These are phyloP conservation scores for Lachnellula hyalina DNA, from an alignment of 2,329 filamentous ascomycete species.

Conservation along the genomic window DNA sequence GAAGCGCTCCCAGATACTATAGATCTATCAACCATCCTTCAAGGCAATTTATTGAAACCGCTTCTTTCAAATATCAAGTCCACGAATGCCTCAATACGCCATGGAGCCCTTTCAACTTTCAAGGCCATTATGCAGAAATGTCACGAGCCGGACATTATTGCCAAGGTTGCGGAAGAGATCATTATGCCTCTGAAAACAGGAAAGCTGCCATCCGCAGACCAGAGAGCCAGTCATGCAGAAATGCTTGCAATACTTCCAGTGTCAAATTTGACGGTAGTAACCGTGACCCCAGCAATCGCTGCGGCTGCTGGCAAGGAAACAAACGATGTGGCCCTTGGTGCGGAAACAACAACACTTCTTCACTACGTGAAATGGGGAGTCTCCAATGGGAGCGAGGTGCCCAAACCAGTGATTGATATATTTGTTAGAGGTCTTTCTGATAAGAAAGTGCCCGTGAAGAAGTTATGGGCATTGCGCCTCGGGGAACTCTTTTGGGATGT, in stretches of 20 bases:
- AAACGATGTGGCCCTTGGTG: conserved; percentile 74
- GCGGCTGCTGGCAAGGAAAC: conserved; percentile 74
- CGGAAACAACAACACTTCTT: conserved; percentile 68
- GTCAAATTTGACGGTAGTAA: conserved; percentile 57
- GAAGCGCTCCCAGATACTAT: conserved; percentile 61
- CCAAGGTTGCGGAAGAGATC: conserved; percentile 72
- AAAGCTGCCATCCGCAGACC: conserved; percentile 80
- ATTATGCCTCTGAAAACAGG: conserved; percentile 72
- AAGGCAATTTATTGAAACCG: conserved; percentile 72
- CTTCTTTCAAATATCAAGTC: conserved; percentile 89
- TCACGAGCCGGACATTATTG: conserved; percentile 50
- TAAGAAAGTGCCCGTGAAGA: conserved; percentile 73
- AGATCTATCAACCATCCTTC: conserved; percentile 73
- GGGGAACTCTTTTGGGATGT: conserved; percentile 65
- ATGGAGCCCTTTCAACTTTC: conserved; percentile 72
- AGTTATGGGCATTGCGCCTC: conserved; percentile 71
- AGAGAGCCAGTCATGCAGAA: conserved; percentile 76
- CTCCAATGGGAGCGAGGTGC: conserved; percentile 52
- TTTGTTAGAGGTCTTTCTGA: conserved; percentile 79
- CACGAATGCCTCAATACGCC: conserved; percentile 71
- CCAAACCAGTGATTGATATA: conserved; percentile 62
- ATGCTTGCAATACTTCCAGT: conserved; percentile 64
- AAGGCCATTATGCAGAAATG: conserved; percentile 60
- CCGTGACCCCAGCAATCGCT: conserved; percentile 62
- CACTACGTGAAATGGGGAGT: conserved; percentile 60